Base-by-base conservation (phyloP, 225 moss, liverwort and hornwort genomes). In the Pseudoscleropodium purum region DNA sequence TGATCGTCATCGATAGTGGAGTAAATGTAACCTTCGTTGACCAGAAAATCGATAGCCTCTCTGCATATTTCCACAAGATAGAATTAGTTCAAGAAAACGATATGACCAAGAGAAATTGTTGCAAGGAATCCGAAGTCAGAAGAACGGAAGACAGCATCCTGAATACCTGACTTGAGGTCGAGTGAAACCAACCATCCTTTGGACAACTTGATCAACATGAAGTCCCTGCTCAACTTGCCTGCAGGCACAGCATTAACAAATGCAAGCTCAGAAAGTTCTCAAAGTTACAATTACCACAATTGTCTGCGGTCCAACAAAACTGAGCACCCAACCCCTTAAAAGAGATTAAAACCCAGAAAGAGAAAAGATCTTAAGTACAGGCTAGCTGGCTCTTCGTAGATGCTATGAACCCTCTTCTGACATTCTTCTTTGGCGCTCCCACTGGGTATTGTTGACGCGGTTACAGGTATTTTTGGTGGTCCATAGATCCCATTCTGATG, bases 1-100 rank as follows among this genome's bases (percentile, higher is more conserved):
- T 99, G 99, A 57, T 96, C 95, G 73, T 99, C 99, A 80, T 99
- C 99, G 82, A 99, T 96, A 60, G 97, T 96, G 57, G 99, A 97
- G 86, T 99, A 99, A 78, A 99, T 95, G 34, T 95, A 94, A 41
- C 99, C 99, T 92, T 99, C 99, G 60, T 94, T 94, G 87, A 96
- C 97, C 83, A 99, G 89, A 69, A 96, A 97, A 43, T 97, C 97
- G 82, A 99, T 95, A 83, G 99, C 97, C 82, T 96, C 97, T 93
- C 97, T 99, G 96, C 89, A 91, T 24, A 34, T 79, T 84, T 63
- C 81, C 83, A 86, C 45, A 81, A 24, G 64, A 67, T 15, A 34
- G 3, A 52, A 80, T 73, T 59, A 63, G 59, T 79, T 81, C 63
- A 60, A 70, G 26, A 47, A 57, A 73, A 43, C 17, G 43, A 65